A percentile compares a stretch with the other conserved stretches of the same genome.
Conservation (phyloP, 192 early-diverging fungal genomes). For the Coemansia sp. region DNA sequence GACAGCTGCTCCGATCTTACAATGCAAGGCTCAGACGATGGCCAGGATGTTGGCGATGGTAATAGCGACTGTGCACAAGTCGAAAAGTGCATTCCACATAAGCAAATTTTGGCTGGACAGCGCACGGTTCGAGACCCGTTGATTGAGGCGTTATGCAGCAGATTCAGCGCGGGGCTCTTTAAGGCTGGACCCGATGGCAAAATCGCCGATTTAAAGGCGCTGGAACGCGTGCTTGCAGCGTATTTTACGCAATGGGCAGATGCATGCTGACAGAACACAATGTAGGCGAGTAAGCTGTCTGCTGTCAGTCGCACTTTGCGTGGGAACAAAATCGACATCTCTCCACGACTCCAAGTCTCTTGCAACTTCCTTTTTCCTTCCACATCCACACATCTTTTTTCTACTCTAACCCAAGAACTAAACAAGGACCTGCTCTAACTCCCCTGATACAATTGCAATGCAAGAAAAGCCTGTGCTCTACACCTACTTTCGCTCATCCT, state of each 20-base stretch:
- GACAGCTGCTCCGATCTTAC: not conserved
- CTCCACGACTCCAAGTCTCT: no score
- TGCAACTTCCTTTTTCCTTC: no score
- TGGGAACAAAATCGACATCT: no score
- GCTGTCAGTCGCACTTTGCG: no score
- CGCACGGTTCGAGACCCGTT: constrained; percentile 35
- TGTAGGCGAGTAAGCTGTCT: not conserved
- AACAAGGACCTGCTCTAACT: no score
- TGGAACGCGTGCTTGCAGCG: constrained; percentile 42
- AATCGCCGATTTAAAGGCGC: constrained; percentile 23
- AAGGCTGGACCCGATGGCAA: constrained; percentile 26
- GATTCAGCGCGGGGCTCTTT: constrained; percentile 44
- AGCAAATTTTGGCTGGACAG: constrained; percentile 25
- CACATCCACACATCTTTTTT: no score
- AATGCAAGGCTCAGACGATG: not conserved
- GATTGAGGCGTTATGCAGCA: constrained; percentile 25
- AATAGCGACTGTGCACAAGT: not conserved
- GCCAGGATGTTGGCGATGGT: not conserved
- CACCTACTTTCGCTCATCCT: constrained; percentile 75
- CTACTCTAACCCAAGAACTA: no score
- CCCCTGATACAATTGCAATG: not conserved
- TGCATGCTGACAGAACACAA: not conserved
- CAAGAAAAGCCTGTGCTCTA: constrained; percentile 60
- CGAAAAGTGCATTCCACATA: constrained; percentile 24
- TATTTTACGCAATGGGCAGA: constrained; percentile 35